Evolutionary conservation across 164 flowering plant genomes (phyloP).

Genomic region (Berberis thunbergii): DNA sequence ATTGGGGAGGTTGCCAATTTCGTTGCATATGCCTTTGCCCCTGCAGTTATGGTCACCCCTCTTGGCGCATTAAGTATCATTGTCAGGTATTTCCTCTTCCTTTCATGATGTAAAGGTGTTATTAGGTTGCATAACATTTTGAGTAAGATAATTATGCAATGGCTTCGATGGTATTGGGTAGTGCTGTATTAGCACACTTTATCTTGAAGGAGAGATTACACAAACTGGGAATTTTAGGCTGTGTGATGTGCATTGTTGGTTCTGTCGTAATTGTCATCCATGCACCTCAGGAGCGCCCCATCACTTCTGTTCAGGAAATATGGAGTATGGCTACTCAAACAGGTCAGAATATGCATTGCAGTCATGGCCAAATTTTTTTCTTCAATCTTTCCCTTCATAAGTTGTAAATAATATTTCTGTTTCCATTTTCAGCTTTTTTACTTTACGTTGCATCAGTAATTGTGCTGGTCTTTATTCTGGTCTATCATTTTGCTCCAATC

Average conservation of each 20-base stretch:
- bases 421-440: conserved; percentile 55
- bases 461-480: conserved; percentile 54
- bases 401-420: background rate
- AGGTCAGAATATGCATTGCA: conserved; percentile 20
- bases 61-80: conserved; percentile 83
- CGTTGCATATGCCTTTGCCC: conserved; percentile 86
- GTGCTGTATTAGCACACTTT: conserved; percentile 82
- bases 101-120: background rate
- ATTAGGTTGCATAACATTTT: too few relatives aligned
- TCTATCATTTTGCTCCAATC: conserved; percentile 55
- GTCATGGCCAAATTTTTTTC: background rate
- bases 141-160: background rate
- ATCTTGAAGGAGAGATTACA: conserved; percentile 67
- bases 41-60: conserved; percentile 90
- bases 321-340: conserved; percentile 82
- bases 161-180: conserved; percentile 7
- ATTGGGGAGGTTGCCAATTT: conserved; percentile 85
- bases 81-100: conserved; percentile 41
- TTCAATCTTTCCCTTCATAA: background rate
- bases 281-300: conserved; percentile 74
- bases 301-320: conserved; percentile 64
- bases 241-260: conserved; percentile 80
- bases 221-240: conserved; percentile 60
- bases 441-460: conserved; percentile 61
- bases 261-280: conserved; percentile 71